These are phyloP conservation scores for Calocybe indica DNA, from an alignment of 768 basidiomycete species.

Conservation along the genomic window DNA sequence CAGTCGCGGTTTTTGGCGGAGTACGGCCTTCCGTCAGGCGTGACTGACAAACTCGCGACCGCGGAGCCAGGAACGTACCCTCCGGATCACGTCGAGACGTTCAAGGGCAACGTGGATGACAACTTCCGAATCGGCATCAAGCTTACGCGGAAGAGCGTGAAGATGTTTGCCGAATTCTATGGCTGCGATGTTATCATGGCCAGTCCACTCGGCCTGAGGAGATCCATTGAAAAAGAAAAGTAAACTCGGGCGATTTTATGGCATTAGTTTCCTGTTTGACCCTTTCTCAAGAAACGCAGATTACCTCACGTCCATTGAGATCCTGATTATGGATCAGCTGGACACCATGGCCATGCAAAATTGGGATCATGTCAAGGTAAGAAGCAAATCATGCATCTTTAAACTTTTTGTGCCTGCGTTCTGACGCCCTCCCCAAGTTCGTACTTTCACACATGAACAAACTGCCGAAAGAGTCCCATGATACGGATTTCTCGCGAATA, in stretches of 20 bases:
- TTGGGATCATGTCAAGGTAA: constrained; percentile 95
- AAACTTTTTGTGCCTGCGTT: not conserved
- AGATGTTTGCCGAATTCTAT: constrained; percentile 89
- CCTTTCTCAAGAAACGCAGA: constrained; percentile 60
- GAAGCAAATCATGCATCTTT: constrained; percentile 8
- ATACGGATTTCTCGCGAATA: constrained; percentile 93
- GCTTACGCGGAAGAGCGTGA: constrained; percentile 86
- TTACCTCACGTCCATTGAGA: constrained; percentile 89
- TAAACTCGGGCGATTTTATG: constrained; percentile 26
- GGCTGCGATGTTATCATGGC: constrained; percentile 88
- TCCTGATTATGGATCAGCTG: constrained; percentile 87
- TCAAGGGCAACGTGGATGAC: constrained; percentile 96
- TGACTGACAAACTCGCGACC: constrained; percentile 71
- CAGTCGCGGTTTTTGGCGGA: constrained; percentile 75
- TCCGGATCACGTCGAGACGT: constrained; percentile 84
- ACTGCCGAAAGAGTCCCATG: constrained; percentile 88
- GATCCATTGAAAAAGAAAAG: constrained; percentile 94
- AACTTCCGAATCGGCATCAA: constrained; percentile 91
- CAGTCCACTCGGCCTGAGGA: constrained; percentile 85
- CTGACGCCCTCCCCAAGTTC: constrained; percentile 44
- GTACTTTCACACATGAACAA: constrained; percentile 82
- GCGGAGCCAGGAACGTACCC: constrained; percentile 79
- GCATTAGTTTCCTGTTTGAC: not conserved
- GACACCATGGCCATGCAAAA: constrained; percentile 97
- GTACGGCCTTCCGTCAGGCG: constrained; percentile 76